Conservation (phyloP, 495 filamentous ascomycete genomes). For the Emericellopsis terricola region DNA sequence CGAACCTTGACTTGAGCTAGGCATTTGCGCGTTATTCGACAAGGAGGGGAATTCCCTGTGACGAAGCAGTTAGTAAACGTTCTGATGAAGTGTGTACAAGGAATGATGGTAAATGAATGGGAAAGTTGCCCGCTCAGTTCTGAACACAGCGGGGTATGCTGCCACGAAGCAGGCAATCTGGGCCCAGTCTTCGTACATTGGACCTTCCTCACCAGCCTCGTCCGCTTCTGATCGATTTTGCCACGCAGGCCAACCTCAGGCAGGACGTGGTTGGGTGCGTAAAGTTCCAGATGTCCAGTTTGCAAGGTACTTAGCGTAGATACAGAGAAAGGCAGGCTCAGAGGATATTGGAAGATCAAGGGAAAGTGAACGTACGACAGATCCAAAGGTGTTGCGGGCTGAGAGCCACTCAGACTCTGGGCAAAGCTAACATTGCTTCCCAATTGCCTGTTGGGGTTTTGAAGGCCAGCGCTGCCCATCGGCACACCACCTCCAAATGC, state of each 20-base stretch:
- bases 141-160: no score
- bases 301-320: no score
- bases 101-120: no score
- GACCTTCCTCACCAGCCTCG: slow-evolving; percentile 4
- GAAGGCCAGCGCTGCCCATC: slow-evolving; percentile 43
- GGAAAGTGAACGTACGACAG: slow-evolving; percentile 48
- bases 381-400: slow-evolving; percentile 57
- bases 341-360: background rate
- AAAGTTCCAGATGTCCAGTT: no score
- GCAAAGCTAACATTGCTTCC: slow-evolving; percentile 61
- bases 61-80: background rate
- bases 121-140: no score
- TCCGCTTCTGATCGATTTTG: slow-evolving; percentile 5
- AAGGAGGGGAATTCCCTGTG: slow-evolving; percentile 70
- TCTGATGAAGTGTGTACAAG: background rate
- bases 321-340: background rate
- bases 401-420: slow-evolving; percentile 61
- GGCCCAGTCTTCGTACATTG: no score
- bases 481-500: slow-evolving; percentile 49
- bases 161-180: no score
- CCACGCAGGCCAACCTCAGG: no score
- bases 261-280: no score
- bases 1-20: slow-evolving; percentile 21
- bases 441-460: slow-evolving; percentile 28
- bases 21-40: slow-evolving; percentile 47